Conservation (phyloP, 768 basidiomycete genomes). For the Gyrodon lividus region DNA sequence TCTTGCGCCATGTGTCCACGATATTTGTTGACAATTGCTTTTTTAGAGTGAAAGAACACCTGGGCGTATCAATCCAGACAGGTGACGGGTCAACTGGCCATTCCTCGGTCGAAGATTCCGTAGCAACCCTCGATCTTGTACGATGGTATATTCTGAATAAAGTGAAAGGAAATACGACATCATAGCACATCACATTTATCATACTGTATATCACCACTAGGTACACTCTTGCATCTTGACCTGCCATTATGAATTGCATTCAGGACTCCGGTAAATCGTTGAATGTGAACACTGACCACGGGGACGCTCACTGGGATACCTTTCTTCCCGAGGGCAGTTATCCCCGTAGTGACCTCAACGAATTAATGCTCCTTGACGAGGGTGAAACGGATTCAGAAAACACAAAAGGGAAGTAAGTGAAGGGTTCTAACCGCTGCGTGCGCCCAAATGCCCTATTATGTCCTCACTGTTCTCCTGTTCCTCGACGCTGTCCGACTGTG, state of each 20-base stretch:
- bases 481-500: constrained; percentile 80
- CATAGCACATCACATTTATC: constrained; percentile 7
- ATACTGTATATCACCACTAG: not conserved
- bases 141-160: constrained; percentile 76
- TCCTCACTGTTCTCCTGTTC: constrained; percentile 86
- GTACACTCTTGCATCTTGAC: not conserved
- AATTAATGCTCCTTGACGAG: constrained; percentile 28
- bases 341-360: constrained; percentile 19
- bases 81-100: constrained; percentile 77
- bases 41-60: constrained; percentile 73
- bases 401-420: constrained; percentile 2
- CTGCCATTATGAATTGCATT: not conserved
- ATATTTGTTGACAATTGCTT: constrained; percentile 9
- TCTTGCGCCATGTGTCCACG: not conserved
- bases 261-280: not conserved
- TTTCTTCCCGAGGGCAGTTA: not conserved
- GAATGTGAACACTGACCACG: not conserved
- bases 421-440: constrained; percentile 60
- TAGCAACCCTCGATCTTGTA: constrained; percentile 85
- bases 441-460: constrained; percentile 68
- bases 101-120: constrained; percentile 87
- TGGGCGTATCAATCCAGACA: constrained; percentile 80
- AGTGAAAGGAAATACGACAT: constrained; percentile 32
- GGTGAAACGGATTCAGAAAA: constrained; percentile 13
- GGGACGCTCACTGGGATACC: not conserved